Evolutionary conservation across 1,284 basidiomycete genomes (phyloP), one percentile per base, ranked within the genome.

Genomic region (Irpex sp.): DNA sequence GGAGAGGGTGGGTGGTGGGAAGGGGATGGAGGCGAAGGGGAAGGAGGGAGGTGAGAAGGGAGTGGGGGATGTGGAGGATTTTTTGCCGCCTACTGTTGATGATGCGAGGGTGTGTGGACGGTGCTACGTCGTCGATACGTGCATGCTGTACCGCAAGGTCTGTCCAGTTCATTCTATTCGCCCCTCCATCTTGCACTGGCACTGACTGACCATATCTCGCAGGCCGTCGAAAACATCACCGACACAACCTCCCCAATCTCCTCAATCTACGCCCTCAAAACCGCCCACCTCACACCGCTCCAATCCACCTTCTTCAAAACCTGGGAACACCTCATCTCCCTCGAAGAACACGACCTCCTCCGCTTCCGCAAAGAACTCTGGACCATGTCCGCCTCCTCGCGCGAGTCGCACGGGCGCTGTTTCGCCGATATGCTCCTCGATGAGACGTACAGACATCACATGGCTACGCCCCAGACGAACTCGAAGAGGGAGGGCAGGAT

Each of bases 71-170:
- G 63, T 59, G 15, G 78, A 81, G 64, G 76, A 82, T 4, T 92
- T 96, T 73, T 78, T 97, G 15, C 97, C 97, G 0, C 83, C 89
- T 0, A 93, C 95, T 0, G 92, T 98, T 66, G 94, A 99, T 74
- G 86, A 93, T 68, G 84, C 88, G 61, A 79, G 88, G 61, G 79
- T 84, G 19, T 99, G 97, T 75, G 85, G 86, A 69, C 84, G 81
- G 60, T 99, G 97, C 74, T 98, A 90, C 73, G 83, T 85, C 0
- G 78, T 92, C 4, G 93, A 98, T 70, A 85, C 87, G 1, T 99
- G 97, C 76, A 96, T 98, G 91, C 81, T 99, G 4, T 98, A 96
- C 76, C 92, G 96, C 58, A 91, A 91, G 80, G 93, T 91, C 66
- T 51, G 82, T 70, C n/a, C 57, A 17, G 36, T n/a, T 36, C 31